Base-by-base conservation (phyloP, 2,329 filamentous ascomycete species). In the Colletotrichum sp. region DNA sequence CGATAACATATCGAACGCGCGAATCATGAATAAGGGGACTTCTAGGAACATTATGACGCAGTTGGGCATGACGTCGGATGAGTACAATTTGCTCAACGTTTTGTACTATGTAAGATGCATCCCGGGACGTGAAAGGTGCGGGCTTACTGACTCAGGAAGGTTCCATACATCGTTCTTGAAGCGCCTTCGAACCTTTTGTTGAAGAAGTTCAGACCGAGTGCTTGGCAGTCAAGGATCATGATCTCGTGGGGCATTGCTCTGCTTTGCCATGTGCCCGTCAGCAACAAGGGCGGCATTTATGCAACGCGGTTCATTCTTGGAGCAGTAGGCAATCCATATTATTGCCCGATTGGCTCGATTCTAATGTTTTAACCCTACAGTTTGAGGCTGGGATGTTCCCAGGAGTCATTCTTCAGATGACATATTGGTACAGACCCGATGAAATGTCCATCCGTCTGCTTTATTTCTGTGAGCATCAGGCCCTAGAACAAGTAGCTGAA, bases 371-470 rank as follows among this genome's bases (percentile, higher is more conserved):
- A 0, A 21, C 12, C 15, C 5, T 6, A 78, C 28, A 83, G 79
- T 81, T 84, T 55, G 85, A 86, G 69, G 84, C 85, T 3, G 85
- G 85, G 12, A 82, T 85, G 80, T 87, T 85, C 68, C 85, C 86
- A 3, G 85, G 86, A 0, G 82, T 87, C 12, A 82, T 87, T 18
- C 71, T 87, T 7, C 86, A 88, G 73, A 82, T 88, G 81, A 85
- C 83, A 2, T 88, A 87, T 74, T 89, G 87, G 86, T 88, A 88
- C 73, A 81, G 87, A 6, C 85, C 86, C 0, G 87, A 89, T 69
- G 87, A 88, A 74, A 86, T 88, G 83, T 84, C 85, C 16, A 80
- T 86, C 3, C 83, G 87, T 10, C 78, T 89, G 0, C 79, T 88
- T 6, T 88, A 87, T 72, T 88, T 88, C 72, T 88, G 86, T 87